A percentile compares a stretch with the other conserved stretches of the same genome.
Evolutionary conservation across 129 eudicot species (phyloP).

Genomic region (Daucus carota): DH1_v3.0 NC_030381.2:5392001-5392500

Average conservation of each 20-base stretch:
- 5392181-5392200: neutral
- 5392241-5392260: no score
- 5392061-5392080: neutral
- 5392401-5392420: neutral
- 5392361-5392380: neutral
- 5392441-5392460: neutral
- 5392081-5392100: neutral
- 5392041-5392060: neutral
- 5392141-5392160: no score
- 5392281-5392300: neutral
- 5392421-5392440: neutral
- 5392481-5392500: neutral
- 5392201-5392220: neutral
- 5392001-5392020: neutral
- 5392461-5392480: neutral
- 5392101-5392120: no score
- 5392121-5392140: no score
- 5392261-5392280: neutral
- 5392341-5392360: neutral
- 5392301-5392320: neutral
- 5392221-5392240: neutral
- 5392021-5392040: neutral
- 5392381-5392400: neutral
- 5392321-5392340: neutral
- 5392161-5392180: neutral